Evolutionary conservation across 2,329 filamentous ascomycete genomes (phyloP).

Genomic region (Paramyrothecium roridum): DNA sequence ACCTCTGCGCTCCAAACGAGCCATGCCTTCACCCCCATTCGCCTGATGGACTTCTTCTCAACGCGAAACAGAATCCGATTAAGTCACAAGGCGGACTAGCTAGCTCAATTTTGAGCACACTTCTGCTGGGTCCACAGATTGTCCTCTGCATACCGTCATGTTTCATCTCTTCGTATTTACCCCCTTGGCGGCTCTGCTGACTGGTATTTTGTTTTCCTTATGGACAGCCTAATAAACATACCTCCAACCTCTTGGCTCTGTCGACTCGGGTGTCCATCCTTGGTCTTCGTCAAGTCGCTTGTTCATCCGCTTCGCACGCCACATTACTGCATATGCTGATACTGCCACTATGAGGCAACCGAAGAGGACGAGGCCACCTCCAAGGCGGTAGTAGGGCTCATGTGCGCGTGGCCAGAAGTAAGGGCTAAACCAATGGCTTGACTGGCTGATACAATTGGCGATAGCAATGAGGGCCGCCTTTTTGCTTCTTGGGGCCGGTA

Average conservation of each 20-base stretch:
- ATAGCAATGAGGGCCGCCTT: constrained; percentile 38
- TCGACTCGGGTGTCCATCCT: constrained; percentile 1
- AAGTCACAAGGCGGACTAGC: too few relatives aligned
- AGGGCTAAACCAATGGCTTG: constrained; percentile 37
- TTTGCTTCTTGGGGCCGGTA: constrained; percentile 35
- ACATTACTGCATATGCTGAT: constrained; percentile 15
- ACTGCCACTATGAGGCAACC: constrained; percentile 18
- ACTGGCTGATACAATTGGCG: constrained; percentile 35
- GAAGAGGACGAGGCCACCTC: constrained; percentile 20
- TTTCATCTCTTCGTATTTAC: too few relatives aligned
- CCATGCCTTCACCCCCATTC: too few relatives aligned
- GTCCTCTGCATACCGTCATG: too few relatives aligned
- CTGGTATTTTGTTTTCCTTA: too few relatives aligned
- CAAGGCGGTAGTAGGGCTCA: constrained; percentile 25
- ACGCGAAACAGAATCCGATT: too few relatives aligned
- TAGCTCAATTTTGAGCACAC: too few relatives aligned
- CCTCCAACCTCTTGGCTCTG: background rate
- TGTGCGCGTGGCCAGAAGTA: constrained; percentile 31
- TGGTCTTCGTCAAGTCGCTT: constrained; percentile 15
- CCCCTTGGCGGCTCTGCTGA: too few relatives aligned
- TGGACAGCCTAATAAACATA: background rate
- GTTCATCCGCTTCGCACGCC: constrained; percentile 18
- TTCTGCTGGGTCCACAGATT: too few relatives aligned
- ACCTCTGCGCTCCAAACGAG: too few relatives aligned
- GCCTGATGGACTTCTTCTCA: too few relatives aligned